These are phyloP conservation scores for Tylopilus plumbeoviolaceoides DNA, from an alignment of 768 basidiomycete genomes.

Conservation along the genomic window DNA sequence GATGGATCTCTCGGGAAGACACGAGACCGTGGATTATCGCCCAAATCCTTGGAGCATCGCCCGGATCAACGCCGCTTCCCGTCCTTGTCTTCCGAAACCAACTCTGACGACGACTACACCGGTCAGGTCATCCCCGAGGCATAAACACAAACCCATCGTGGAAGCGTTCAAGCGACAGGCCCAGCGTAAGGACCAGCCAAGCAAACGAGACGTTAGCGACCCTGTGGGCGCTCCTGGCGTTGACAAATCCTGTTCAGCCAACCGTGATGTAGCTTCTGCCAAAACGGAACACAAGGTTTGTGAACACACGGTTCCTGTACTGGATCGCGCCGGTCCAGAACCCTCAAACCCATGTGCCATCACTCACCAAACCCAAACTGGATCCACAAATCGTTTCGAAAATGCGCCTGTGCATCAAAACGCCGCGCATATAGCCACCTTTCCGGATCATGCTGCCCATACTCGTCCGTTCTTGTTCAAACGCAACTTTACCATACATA, in stretches of 20 bases:
- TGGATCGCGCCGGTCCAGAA: not conserved
- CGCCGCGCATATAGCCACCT: conserved; percentile 16
- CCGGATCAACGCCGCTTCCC: conserved; percentile 67
- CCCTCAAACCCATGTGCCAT: not conserved
- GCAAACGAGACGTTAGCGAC: not conserved
- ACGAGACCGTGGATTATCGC: conserved; percentile 61
- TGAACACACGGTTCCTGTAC: not conserved
- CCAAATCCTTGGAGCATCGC: conserved; percentile 82
- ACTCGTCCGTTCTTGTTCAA: not conserved
- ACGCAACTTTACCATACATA: not conserved
- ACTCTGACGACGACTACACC: not conserved
- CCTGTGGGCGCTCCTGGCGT: not conserved
- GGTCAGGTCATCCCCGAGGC: not conserved
- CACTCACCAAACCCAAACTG: not conserved
- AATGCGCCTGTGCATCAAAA: not conserved
- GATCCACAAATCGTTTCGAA: not conserved
- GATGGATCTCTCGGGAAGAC: conserved; percentile 56
- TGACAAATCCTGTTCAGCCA: not conserved
- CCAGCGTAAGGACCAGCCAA: conserved; percentile 5
- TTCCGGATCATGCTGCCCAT: not conserved
- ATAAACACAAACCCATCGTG: conserved; percentile 34
- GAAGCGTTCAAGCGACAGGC: conserved; percentile 47
- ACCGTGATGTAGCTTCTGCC: not conserved
- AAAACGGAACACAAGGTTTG: not conserved
- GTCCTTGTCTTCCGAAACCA: conserved; percentile 22